Percentiles rank a stretch among this genome's conserved stretches.
Conservation (phyloP, 2,329 filamentous ascomycete genomes). For the Neofusicoccum parvum region DNA sequence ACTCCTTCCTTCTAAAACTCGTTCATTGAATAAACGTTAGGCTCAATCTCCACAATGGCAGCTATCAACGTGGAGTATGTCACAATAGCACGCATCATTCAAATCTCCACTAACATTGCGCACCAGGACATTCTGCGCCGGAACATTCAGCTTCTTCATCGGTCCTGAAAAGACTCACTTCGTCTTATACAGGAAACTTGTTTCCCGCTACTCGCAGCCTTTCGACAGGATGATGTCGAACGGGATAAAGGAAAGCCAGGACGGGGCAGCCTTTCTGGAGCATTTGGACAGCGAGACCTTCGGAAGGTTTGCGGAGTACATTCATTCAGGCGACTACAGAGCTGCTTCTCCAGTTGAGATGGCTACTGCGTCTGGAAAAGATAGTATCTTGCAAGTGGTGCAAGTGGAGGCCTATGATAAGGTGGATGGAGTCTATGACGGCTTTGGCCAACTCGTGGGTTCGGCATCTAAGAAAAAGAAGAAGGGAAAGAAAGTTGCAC, state of each 20-base stretch:
- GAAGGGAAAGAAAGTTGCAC: too few species aligned
- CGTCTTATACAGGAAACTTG: not conserved
- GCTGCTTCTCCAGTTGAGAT: not conserved
- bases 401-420: too few species aligned
- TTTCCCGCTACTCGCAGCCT: not conserved
- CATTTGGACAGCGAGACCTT: not conserved
- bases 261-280: not conserved
- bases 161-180: not conserved
- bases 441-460: too few species aligned
- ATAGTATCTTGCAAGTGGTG: not conserved
- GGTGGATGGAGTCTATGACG: too few species aligned
- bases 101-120: not conserved
- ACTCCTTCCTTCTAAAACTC: too few species aligned
- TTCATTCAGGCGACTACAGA: not conserved
- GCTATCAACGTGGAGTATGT: too few species aligned
- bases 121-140: not conserved
- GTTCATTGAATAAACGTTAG: too few species aligned
- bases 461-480: too few species aligned
- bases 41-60: too few species aligned
- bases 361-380: not conserved
- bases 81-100: too few species aligned
- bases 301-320: not conserved
- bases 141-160: not conserved
- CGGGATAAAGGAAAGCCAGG: constrained; percentile 1
- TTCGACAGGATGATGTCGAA: constrained; percentile 4